phyloP scores from a whole-genome alignment of 148 eudicot species.

The Salicornia ramosissima region DNA sequence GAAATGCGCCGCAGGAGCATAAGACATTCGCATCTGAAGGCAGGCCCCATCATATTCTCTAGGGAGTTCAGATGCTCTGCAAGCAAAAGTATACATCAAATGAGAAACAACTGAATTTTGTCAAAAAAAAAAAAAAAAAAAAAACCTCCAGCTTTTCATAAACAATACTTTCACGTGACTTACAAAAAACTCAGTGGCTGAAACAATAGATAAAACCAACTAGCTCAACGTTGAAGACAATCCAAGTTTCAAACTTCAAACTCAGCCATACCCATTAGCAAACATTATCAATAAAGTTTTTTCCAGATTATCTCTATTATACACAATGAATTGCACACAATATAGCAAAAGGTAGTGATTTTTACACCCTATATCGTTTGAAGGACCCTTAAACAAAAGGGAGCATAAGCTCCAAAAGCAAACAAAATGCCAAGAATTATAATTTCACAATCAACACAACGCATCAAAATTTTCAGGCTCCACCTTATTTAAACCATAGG shows the following conservation, averaged over 20 bases:
- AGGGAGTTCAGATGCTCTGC: constrained; percentile 85
- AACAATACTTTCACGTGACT: background rate
- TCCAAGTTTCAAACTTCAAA: background rate
- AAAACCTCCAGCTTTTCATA: constrained; percentile 18
- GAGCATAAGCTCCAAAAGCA: constrained; percentile 7
- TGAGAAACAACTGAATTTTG: background rate
- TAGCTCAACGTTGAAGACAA: background rate
- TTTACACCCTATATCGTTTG: background rate
- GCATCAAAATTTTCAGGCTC: background rate
- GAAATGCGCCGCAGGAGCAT: constrained; percentile 95
- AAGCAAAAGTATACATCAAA: constrained; percentile 6
- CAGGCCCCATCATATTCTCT: constrained; percentile 93
- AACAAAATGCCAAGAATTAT: constrained; percentile 1
- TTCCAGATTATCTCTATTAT: background rate
- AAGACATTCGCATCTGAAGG: constrained; percentile 95
- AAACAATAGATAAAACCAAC: background rate
- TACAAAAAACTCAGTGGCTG: background rate
- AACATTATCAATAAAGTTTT: background rate
- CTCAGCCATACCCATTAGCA: background rate
- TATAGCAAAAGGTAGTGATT: background rate
- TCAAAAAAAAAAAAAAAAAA: constrained; percentile 16
- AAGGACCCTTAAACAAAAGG: constrained; percentile 1
- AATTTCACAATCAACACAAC: constrained; percentile 8
- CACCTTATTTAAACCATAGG: background rate
- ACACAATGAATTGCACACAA: background rate